Percentiles rank a stretch among this genome's conserved stretches.
These are phyloP conservation scores for Drechmeria coniospora DNA, from an alignment of 2,329 filamentous ascomycete species.

Conservation along the genomic window DNA sequence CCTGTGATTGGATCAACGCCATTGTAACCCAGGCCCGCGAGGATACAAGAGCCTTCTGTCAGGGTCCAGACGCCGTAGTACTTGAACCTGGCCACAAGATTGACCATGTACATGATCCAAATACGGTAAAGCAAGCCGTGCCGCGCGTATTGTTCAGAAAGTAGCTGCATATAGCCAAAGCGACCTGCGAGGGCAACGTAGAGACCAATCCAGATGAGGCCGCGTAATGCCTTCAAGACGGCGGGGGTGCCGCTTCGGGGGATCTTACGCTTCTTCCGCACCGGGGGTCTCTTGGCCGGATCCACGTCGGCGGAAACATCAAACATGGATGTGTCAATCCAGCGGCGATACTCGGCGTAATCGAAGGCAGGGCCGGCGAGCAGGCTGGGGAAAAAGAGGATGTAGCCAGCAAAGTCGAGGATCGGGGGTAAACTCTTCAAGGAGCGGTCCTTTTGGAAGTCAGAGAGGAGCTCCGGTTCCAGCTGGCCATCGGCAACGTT, in stretches of 20 bases:
- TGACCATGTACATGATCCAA: conserved; percentile 71
- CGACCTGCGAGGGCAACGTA: conserved; percentile 59
- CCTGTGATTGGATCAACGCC: conserved; percentile 75
- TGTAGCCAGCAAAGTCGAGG: conserved; percentile 76
- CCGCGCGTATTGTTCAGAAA: conserved; percentile 49
- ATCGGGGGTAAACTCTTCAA: conserved; percentile 58
- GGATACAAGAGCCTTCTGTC: conserved; percentile 86
- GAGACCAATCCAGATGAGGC: conserved; percentile 62
- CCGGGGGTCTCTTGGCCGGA: conserved; percentile 69
- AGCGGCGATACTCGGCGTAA: conserved; percentile 79
- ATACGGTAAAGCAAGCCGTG: conserved; percentile 58
- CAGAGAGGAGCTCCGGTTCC: conserved; percentile 63
- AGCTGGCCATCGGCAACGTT: conserved; percentile 87
- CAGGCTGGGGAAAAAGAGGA: conserved; percentile 87
- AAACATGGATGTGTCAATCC: conserved; percentile 92
- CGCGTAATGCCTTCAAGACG: conserved; percentile 55
- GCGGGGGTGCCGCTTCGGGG: conserved; percentile 82
- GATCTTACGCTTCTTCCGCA: conserved; percentile 80
- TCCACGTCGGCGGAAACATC: conserved; percentile 69
- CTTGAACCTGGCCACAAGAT: conserved; percentile 69
- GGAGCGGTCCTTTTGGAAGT: conserved; percentile 70
- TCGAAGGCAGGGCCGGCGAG: conserved; percentile 89
- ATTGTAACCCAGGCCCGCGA: conserved; percentile 87
- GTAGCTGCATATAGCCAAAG: conserved; percentile 49
- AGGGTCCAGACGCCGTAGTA: conserved; percentile 95